Percentiles rank a stretch among this genome's conserved stretches.
These are phyloP conservation scores for Fusarium aywerte DNA, from an alignment of 2,329 filamentous ascomycete genomes.

Conservation along the genomic window DNA sequence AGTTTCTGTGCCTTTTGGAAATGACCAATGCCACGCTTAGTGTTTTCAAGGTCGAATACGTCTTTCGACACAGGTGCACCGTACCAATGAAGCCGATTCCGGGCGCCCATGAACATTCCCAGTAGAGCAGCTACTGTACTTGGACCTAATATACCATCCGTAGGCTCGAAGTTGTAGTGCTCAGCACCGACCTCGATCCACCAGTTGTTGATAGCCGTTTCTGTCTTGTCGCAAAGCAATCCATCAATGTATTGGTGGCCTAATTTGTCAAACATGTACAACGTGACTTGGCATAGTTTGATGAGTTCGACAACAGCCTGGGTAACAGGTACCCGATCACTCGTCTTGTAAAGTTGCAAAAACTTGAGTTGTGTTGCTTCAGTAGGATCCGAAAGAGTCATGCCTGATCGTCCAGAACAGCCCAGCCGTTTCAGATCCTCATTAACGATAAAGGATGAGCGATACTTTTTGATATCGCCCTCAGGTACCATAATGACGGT, in stretches of 20 bases:
- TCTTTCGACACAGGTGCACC: conserved; percentile 90
- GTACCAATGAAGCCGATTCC: conserved; percentile 86
- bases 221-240: conserved; percentile 90
- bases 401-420: conserved; percentile 87
- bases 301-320: conserved; percentile 87
- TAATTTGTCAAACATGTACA: conserved; percentile 88
- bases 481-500: conserved; percentile 92
- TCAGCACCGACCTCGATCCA: conserved; percentile 94
- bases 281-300: conserved; percentile 88
- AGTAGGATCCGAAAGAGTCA: conserved; percentile 82
- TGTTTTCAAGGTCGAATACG: conserved; percentile 84
- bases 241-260: conserved; percentile 92
- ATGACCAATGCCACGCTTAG: conserved; percentile 84
- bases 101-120: conserved; percentile 87
- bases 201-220: conserved; percentile 91
- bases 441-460: conserved; percentile 90
- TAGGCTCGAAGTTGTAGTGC: conserved; percentile 90
- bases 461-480: conserved; percentile 83
- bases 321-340: conserved; percentile 81
- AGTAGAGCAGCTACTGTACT: conserved; percentile 90
- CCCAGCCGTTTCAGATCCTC: conserved; percentile 92
- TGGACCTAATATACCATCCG: conserved; percentile 90
- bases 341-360: conserved; percentile 87
- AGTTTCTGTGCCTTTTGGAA: conserved; percentile 93
- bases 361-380: conserved; percentile 91